phyloP scores from a whole-genome alignment of 108 stramenopile genomes.

The Cyclotella baltica region DNA sequence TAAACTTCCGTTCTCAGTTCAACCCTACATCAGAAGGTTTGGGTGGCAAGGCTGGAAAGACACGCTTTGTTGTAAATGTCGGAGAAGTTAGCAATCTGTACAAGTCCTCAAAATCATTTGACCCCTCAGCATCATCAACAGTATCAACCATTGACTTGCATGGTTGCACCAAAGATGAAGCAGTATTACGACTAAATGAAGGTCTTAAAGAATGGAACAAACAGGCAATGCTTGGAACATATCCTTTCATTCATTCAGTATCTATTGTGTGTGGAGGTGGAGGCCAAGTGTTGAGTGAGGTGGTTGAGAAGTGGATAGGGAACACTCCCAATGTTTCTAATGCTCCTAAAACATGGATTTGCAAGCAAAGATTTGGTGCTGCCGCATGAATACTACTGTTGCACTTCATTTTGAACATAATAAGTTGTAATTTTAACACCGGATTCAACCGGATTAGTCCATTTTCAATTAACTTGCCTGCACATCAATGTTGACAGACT shows the following conservation, averaged over 20 bases:
- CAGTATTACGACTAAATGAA: conserved; percentile 1
- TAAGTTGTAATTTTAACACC: too few relatives aligned
- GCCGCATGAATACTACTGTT: too few relatives aligned
- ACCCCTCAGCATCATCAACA: not conserved
- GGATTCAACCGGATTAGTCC: too few relatives aligned
- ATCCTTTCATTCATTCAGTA: conserved; percentile 17
- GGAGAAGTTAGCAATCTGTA: conserved; percentile 17
- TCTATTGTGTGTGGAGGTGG: conserved; percentile 23
- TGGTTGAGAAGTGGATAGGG: conserved; percentile 21
- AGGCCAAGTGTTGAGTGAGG: conserved; percentile 19
- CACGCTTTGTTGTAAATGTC: conserved; percentile 13
- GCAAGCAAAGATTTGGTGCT: too few relatives aligned
- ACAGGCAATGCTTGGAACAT: conserved; percentile 9
- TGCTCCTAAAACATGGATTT: conserved; percentile 19
- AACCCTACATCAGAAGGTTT: conserved; percentile 6
- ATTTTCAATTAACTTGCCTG: too few relatives aligned
- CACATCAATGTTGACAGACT: too few relatives aligned
- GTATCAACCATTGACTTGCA: conserved; percentile 16
- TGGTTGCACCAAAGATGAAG: conserved; percentile 17
- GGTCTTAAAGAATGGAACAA: conserved; percentile 11
- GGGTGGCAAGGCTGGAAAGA: conserved; percentile 21
- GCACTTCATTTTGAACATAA: too few relatives aligned
- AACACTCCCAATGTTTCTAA: not conserved
- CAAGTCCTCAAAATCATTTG: conserved; percentile 16
- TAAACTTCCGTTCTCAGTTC: not conserved